phyloP scores from a whole-genome alignment of 192 early-diverging fungal genomes.

The Dimargaris cristalligena region DNA sequence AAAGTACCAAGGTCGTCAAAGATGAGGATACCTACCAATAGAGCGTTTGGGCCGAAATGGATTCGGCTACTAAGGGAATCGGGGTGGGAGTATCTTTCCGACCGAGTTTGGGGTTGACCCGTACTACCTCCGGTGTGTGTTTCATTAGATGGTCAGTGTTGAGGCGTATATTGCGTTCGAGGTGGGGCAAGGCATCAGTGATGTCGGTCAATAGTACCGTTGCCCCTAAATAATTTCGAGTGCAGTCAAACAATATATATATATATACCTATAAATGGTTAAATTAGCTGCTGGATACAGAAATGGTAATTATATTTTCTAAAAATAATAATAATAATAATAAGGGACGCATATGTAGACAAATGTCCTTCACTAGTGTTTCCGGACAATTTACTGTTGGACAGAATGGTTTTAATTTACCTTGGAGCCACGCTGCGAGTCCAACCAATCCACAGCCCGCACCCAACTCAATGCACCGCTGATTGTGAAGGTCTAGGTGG shows the following conservation, averaged over 20 bases:
- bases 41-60: no score
- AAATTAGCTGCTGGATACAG: background rate
- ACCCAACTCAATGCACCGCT: background rate
- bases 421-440: background rate
- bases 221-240: background rate
- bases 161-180: background rate
- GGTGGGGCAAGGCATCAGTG: background rate
- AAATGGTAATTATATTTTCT: background rate
- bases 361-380: background rate
- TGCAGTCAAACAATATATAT: background rate
- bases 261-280: background rate
- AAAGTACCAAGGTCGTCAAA: no score
- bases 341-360: background rate
- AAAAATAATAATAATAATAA: background rate
- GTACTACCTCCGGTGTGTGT: no score
- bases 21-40: no score
- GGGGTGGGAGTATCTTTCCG: no score
- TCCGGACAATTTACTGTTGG: background rate
- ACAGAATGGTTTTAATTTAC: background rate
- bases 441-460: background rate
- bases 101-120: no score
- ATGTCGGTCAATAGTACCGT: background rate
- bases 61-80: no score
- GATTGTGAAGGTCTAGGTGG: background rate
- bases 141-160: no score